A percentile compares a stretch with the other conserved stretches of the same genome.
Evolutionary conservation across 1,284 basidiomycete genomes (phyloP).

Genomic region (Leccinum solheimii): DNA sequence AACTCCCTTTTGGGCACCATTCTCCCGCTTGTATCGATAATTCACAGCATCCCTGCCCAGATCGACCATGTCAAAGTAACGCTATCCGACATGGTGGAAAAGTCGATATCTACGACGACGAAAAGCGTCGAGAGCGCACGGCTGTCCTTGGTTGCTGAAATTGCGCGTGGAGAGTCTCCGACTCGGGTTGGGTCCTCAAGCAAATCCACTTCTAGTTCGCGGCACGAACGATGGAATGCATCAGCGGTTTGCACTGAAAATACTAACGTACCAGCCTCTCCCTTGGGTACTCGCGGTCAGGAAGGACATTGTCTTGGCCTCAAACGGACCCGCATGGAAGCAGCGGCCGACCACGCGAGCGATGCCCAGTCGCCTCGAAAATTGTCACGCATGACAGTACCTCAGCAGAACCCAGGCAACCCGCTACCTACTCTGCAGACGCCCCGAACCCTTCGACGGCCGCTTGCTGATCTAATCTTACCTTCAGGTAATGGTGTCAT

Average conservation of each 20-base stretch:
- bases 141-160: conserved; percentile 14
- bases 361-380: conserved; percentile 9
- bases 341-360: not conserved
- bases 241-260: not conserved
- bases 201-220: not conserved
- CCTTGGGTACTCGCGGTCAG: conserved; percentile 9
- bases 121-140: conserved; percentile 17
- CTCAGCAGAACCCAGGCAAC: not conserved
- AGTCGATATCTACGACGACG: conserved; percentile 21
- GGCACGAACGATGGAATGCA: conserved; percentile 2
- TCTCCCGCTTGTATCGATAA: conserved; percentile 54
- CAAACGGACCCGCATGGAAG: conserved; percentile 20
- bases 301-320: not conserved
- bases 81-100: conserved; percentile 20
- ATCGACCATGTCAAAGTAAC: conserved; percentile 41
- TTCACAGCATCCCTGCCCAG: conserved; percentile 58
- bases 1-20: conserved; percentile 46
- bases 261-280: conserved; percentile 2
- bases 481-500: not conserved
- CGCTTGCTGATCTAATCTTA: conserved; percentile 20
- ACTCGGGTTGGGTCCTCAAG: conserved; percentile 5
- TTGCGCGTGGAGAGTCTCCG: conserved; percentile 2
- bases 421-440: conserved; percentile 2
- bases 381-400: conserved; percentile 9
- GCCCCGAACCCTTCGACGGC: conserved; percentile 21